phyloP scores from a whole-genome alignment of 148 eudicot species.

The Spergularia marina region DNA sequence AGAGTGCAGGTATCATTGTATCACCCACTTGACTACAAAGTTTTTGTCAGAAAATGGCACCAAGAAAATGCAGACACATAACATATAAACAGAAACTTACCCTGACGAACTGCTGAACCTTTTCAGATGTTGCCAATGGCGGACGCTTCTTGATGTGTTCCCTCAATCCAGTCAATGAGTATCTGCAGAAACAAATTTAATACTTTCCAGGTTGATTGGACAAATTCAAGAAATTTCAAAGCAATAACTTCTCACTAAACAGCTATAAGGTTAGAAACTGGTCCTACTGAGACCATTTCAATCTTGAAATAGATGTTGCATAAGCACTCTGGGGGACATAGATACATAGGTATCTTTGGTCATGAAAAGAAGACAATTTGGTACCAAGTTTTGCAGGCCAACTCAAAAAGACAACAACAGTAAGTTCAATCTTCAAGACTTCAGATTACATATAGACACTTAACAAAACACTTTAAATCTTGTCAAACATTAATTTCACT shows the following conservation, averaged over 20 bases:
- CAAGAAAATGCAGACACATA: not conserved
- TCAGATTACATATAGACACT: not conserved
- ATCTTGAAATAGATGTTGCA: not conserved
- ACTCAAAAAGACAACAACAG: not conserved
- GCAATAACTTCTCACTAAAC: not conserved
- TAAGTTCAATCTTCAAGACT: not conserved
- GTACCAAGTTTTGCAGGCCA: not conserved
- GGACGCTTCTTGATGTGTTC: slow-evolving; percentile 99
- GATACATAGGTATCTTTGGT: not conserved
- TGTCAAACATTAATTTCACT: not conserved
- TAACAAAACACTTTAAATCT: not conserved
- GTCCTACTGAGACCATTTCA: too few relatives aligned
- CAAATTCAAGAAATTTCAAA: not conserved
- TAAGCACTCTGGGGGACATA: not conserved
- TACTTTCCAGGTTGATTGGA: not conserved
- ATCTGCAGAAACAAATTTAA: slow-evolving; percentile 42
- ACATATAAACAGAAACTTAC: slow-evolving; percentile 36
- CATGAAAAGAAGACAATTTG: not conserved
- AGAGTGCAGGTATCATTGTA: not conserved
- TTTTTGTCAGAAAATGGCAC: not conserved
- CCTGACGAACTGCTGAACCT: slow-evolving; percentile 92
- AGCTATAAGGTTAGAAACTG: slow-evolving; percentile 11
- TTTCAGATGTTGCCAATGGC: slow-evolving; percentile 91
- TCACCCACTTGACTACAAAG: not conserved
- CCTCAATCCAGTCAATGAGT: slow-evolving; percentile 76